Conservation (phyloP, 2,329 filamentous ascomycete species). For the Thelonectria blattea region DNA sequence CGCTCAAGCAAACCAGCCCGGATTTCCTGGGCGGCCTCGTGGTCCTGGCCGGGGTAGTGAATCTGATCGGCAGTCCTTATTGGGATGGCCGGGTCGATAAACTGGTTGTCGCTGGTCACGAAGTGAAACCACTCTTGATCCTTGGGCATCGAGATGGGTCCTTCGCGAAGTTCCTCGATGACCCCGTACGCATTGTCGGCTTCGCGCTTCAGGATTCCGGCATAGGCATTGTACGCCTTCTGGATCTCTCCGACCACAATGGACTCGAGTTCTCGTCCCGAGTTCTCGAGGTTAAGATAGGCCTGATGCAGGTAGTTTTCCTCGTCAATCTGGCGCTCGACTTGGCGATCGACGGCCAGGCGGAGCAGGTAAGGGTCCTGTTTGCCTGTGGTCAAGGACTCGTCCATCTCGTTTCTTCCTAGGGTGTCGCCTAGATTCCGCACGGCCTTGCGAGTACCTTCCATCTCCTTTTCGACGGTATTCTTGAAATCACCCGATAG, state of each 20-base stretch:
- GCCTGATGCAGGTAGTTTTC: constrained; percentile 98
- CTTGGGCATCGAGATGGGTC: constrained; percentile 91
- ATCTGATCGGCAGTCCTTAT: constrained; percentile 82
- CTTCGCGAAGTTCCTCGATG: constrained; percentile 80
- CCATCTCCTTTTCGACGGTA: constrained; percentile 93
- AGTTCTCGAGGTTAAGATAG: constrained; percentile 91
- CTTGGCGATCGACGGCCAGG: constrained; percentile 83
- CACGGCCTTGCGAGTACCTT: constrained; percentile 79
- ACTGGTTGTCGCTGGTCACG: constrained; percentile 79
- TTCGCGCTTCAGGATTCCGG: constrained; percentile 89
- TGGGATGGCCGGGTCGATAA: constrained; percentile 84
- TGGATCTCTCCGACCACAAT: constrained; percentile 98
- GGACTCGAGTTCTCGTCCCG: constrained; percentile 91
- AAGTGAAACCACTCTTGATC: constrained; percentile 91
- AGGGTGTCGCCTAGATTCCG: constrained; percentile 82
- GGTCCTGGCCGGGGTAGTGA: constrained; percentile 87
- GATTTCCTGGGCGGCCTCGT: constrained; percentile 82
- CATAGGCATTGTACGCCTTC: constrained; percentile 94
- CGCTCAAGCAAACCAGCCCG: constrained; percentile 90
- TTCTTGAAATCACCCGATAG: constrained; percentile 97
- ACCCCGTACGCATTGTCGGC: constrained; percentile 80
- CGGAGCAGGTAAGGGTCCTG: constrained; percentile 91
- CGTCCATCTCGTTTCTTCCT: constrained; percentile 79
- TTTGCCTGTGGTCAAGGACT: constrained; percentile 76
- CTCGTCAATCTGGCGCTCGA: constrained; percentile 92